Base-by-base conservation (phyloP, 106 monocot genomes). In the Acorus calamus region DNA sequence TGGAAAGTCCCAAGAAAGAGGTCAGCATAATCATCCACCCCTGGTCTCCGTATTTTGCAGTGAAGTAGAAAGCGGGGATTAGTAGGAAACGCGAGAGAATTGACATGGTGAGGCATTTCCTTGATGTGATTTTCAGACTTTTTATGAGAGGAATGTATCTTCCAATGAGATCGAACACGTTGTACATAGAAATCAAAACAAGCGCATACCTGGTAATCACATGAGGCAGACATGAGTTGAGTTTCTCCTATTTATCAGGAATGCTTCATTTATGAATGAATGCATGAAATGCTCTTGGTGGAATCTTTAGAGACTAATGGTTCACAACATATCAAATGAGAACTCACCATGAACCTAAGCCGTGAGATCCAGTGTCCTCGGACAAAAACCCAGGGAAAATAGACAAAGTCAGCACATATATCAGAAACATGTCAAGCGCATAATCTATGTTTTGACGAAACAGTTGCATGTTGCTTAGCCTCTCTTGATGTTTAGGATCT, bases 361-460 rank as follows among this genome's bases (percentile, higher is more conserved):
- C 66, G 64, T 94, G 94, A 8, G 72, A 72, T 54, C 94, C 94
- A 52, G 81, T 86, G 55, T 94, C 86, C 71, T 94, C 93, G 2
- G 93, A 83, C 59, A 93, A 71, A 66, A 93, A 93, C 0, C 93
- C 89, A 59, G 86, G 93, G 51, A 94, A 89, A 54, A 94, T 94
- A 11, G 93, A 94, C 47, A 94, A 62, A 8, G 93, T 86, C 46
- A 94, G 56, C 11, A 78, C 68, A 70, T 89, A 94, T 8, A 81
- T 89, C 58, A 89, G 69, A 64, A 50, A 83, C 44, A 86, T 11
- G 53, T 74, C 83, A 6, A 86, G 4, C n/a, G 63, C 78, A 70
- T 89, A 94, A 64, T 94, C 89, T 5, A 79, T 63, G 63, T 89
- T 94, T 56, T 86, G 68, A 12, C 61, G 14, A 3, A 86, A 67